These are phyloP conservation scores for Paramecium sexaurelia DNA, from an alignment of 73 alveolate genomes.

Conservation along the genomic window DNA sequence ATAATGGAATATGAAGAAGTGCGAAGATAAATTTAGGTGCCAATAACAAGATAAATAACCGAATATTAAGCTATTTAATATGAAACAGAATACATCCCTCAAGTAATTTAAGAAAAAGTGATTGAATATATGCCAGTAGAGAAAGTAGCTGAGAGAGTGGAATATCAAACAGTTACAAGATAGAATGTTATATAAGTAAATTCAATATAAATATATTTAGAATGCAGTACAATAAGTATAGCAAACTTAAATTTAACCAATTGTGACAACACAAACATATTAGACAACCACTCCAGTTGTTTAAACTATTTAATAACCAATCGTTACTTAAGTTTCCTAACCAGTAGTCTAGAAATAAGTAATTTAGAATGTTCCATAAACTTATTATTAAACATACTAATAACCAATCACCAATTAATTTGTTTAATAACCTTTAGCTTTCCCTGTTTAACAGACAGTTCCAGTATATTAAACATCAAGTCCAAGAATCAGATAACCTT, in stretches of 20 bases:
- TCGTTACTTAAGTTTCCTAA: neutral
- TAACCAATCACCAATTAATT: neutral
- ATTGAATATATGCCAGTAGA: slow-evolving; percentile 67
- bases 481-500: neutral
- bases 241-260: neutral
- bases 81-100: slow-evolving; percentile 57
- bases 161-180: neutral
- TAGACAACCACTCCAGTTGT: neutral
- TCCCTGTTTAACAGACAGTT: neutral
- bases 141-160: slow-evolving; percentile 58
- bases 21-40: slow-evolving; percentile 45
- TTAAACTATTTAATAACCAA: neutral
- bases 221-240: neutral
- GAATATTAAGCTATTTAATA: slow-evolving; percentile 68
- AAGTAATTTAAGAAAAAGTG: slow-evolving; percentile 46
- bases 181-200: neutral
- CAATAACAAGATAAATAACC: slow-evolving; percentile 52
- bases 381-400: neutral
- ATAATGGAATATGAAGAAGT: slow-evolving; percentile 64
- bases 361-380: neutral
- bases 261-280: neutral
- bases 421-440: neutral
- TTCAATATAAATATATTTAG: neutral
- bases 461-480: neutral
- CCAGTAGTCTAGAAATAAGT: neutral